Base-by-base conservation (phyloP, 257 asterid genomes). In the Agastache rugosa region DNA sequence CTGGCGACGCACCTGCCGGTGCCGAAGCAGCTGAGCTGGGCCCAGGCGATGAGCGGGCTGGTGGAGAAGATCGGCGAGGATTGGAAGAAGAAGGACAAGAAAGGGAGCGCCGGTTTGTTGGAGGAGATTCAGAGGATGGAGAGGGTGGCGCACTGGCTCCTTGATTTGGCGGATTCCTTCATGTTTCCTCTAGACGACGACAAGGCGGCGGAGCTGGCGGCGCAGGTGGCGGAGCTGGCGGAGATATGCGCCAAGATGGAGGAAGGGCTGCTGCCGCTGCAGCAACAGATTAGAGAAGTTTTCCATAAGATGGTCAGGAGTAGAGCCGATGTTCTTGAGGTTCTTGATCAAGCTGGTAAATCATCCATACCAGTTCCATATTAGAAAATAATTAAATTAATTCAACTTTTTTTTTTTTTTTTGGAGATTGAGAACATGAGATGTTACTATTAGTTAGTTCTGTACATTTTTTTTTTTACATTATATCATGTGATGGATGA, bases 11-110 rank as follows among this genome's bases (percentile, higher is more conserved):
- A 93, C 55, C 50, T 88, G 16, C 83, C 81, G 0, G 35, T 88
- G 2, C 93, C 96, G 31, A 82, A 86, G 69, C 86, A 93, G 22
- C 19, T 88, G 82, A 69, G 72, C 11, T 93, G 98, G 98, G 96
- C 96, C 15, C 96, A 91, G 71, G 80, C 93, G 0, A 72, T 93
- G 16, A 81, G 83, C 48, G 79, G 83, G 45, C 82, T 91, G 50
- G 89, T 89, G 17, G 98, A 93, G 75, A 91, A 91, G 73, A 88
- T 91, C 0, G 94, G 87, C 1, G 97, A 93, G 61, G 96, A 91
- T 2, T 93, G 96, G 97, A 93, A 91, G 87, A 88, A 81, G 81
- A 89, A 90, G 86, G 98, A 93, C 87, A 93, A 93, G 83, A 91
- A 86, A 23, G 97, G 96, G 4, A 81, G 70, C 1, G 80, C 87